Conservation (phyloP, 2,329 filamentous ascomycete genomes). For the Dactylonectria macrodidyma region DNA sequence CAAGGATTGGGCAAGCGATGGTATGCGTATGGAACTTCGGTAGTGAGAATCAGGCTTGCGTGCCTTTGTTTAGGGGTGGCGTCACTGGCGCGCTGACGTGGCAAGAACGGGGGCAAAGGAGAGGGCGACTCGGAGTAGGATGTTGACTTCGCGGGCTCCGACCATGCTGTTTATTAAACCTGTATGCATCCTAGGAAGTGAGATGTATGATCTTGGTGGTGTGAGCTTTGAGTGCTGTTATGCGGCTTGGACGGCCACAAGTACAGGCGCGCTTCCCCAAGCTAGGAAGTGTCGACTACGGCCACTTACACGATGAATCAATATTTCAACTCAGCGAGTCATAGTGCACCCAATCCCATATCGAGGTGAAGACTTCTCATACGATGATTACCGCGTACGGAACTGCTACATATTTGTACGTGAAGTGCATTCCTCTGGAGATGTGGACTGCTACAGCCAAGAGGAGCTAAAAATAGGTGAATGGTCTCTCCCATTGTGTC, state of each 20-base stretch:
- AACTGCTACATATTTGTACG: too few species aligned
- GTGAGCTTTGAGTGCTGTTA: not conserved
- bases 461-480: not conserved
- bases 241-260: not conserved
- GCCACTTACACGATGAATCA: not conserved
- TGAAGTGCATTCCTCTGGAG: not conserved
- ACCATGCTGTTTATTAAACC: not conserved
- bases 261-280: not conserved
- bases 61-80: not conserved
- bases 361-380: not conserved
- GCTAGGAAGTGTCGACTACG: not conserved
- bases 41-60: not conserved
- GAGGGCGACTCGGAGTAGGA: too few species aligned
- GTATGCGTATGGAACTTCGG: not conserved
- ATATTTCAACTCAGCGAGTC: not conserved
- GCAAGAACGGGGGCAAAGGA: too few species aligned
- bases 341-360: not conserved
- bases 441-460: not conserved
- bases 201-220: not conserved
- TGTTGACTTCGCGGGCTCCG: not conserved
- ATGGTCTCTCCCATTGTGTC: not conserved
- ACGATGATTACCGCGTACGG: not conserved
- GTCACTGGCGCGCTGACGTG: not conserved
- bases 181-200: not conserved
- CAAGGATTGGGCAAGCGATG: not conserved